Evolutionary conservation across 257 asterid genomes (phyloP), one percentile per base, ranked within the genome.

Genomic region (Lycium barbarum): DNA sequence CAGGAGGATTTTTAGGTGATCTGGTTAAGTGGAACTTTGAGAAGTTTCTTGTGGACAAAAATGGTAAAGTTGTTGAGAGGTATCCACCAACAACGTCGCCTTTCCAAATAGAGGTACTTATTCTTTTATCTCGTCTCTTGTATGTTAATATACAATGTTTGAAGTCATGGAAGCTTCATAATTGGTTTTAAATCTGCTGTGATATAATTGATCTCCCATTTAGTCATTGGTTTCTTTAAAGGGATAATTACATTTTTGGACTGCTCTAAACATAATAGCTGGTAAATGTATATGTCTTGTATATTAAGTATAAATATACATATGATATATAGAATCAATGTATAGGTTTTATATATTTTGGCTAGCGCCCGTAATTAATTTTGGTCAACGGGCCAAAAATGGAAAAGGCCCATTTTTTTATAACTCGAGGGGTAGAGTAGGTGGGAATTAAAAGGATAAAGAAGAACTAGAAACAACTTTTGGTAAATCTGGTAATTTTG

Each of bases 1-100:
- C 97, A 43, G 98, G 99, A 62, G 98, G 99, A 58, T 92, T 94
- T 83, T 88, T 96, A 0, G 98, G 98, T 26, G 98, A 91, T 91
- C 83, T 96, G 86, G 84, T 96, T 82, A 96, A 96, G 87, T 96
- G 99, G 99, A 96, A 96, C 81, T 96, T 96, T 49, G 99, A 96
- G 95, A 96, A 96, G 89, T 96, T 96, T 86, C 89, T 96, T 57
- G 97, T 94, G 73, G 97, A 96, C 91, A 96, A 93, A 86, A 93
- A 92, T 68, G 99, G 99, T 36, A 91, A 90, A 88, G 98, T 96
- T 74, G 94, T 93, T 15, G 95, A 96, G 88, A 88, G 99, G 91
- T 96, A 96, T 73, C 92, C 93, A 74, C 99, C 99, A 76, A 89
- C 98, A 47, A 93, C 98, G 18, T 92, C 98, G 7, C 99, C 99